Percentiles rank a stretch among this genome's conserved stretches.
phyloP scores from a whole-genome alignment of 306 rosid genomes.

The Vigna nakashimae region DNA sequence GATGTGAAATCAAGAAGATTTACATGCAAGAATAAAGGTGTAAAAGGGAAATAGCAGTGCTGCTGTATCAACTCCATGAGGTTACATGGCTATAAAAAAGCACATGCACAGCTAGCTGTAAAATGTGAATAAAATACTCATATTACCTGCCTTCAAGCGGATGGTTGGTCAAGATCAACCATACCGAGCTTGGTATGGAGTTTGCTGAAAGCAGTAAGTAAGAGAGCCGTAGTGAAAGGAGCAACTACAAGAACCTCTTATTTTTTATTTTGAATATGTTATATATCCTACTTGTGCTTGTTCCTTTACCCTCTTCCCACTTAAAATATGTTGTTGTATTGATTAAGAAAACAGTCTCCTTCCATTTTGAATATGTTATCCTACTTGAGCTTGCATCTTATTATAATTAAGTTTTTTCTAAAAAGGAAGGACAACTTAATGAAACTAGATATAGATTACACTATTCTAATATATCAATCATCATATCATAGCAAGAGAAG shows the following conservation, averaged over 20 bases:
- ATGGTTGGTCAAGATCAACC: background rate
- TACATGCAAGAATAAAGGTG: background rate
- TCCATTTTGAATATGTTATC: too few relatives aligned
- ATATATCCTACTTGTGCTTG: background rate
- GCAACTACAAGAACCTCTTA: background rate
- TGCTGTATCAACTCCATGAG: background rate
- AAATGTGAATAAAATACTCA: background rate
- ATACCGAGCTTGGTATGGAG: background rate
- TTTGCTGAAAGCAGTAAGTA: background rate
- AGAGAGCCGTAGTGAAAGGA: background rate
- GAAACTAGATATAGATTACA: background rate
- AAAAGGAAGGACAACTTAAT: background rate
- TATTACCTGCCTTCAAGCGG: background rate
- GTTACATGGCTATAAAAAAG: background rate
- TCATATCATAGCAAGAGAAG: background rate
- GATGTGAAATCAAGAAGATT: background rate
- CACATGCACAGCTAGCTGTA: background rate
- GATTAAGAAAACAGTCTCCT: background rate
- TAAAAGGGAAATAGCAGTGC: background rate
- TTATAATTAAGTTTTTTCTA: background rate
- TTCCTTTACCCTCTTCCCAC: background rate
- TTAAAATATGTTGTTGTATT: background rate
- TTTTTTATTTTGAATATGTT: background rate
- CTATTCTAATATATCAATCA: background rate
- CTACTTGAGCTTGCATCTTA: background rate